A percentile compares a stretch with the other conserved stretches of the same genome.
Evolutionary conservation across 2,329 filamentous ascomycete genomes (phyloP).

Genomic region (Xylaria sp.): DNA sequence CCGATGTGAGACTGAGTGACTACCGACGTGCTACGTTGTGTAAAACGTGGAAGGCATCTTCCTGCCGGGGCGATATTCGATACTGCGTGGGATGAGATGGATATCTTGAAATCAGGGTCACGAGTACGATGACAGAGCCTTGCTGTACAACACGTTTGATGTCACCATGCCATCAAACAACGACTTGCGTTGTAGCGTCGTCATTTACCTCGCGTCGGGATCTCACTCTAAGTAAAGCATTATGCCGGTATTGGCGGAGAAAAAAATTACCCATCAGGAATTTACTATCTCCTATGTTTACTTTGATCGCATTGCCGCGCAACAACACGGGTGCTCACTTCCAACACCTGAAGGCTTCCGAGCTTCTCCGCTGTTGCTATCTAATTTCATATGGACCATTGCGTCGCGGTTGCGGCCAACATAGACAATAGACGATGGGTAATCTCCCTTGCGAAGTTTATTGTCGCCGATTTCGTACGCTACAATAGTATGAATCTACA

Average conservation of each 20-base stretch:
- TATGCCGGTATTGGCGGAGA: neutral
- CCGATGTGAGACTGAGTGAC: conserved; percentile 8
- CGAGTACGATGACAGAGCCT: conserved; percentile 2
- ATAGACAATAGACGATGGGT: neutral
- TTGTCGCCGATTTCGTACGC: conserved; percentile 9
- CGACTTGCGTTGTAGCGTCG: conserved; percentile 10
- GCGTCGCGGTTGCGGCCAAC: neutral
- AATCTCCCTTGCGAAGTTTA: conserved; percentile 12
- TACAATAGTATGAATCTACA: neutral
- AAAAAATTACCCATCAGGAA: conserved; percentile 5
- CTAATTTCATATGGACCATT: neutral
- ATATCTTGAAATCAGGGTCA: conserved; percentile 12
- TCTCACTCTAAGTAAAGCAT: conserved; percentile 7
- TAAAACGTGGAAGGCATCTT: conserved; percentile 10
- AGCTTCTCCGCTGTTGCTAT: neutral
- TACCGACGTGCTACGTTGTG: neutral
- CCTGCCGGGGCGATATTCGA: conserved; percentile 1
- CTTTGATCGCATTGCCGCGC: conserved; percentile 1
- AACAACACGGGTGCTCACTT: neutral
- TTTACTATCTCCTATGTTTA: neutral
- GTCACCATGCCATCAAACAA: conserved; percentile 15
- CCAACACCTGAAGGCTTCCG: conserved; percentile 15
- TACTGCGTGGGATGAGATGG: neutral
- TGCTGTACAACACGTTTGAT: conserved; percentile 4
- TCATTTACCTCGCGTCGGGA: conserved; percentile 12